These are phyloP conservation scores for Cercophora newfieldiana DNA, from an alignment of 495 filamentous ascomycete species.

Conservation along the genomic window DNA sequence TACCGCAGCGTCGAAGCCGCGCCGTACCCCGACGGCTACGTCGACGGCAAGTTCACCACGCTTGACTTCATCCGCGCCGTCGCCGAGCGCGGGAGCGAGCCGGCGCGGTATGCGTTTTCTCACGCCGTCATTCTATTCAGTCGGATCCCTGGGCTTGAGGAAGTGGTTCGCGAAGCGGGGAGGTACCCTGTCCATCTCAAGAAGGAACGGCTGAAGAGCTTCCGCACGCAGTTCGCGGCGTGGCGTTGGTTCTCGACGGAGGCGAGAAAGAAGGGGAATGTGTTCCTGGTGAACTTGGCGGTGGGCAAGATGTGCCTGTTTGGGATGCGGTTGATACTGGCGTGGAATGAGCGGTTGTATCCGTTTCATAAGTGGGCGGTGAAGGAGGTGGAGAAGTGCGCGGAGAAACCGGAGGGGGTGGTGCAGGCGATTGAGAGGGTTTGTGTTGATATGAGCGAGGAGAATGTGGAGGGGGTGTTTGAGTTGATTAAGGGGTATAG, in stretches of 20 bases:
- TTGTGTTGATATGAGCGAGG: constrained; percentile 11
- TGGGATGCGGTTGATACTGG: constrained; percentile 25
- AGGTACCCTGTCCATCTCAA: constrained; percentile 20
- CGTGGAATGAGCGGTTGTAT: constrained; percentile 29
- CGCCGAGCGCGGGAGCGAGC: constrained; percentile 27
- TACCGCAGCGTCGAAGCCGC: constrained; percentile 10
- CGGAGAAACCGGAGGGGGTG: constrained; percentile 22
- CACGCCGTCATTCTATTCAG: constrained; percentile 20
- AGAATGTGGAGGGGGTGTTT: constrained; percentile 20
- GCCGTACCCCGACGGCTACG: constrained; percentile 25
- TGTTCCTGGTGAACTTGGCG: constrained; percentile 22
- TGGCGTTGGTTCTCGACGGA: constrained; percentile 25
- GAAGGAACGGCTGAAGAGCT: constrained; percentile 15
- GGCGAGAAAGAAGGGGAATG: constrained; percentile 20
- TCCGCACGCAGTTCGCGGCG: constrained; percentile 23
- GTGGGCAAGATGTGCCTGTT: constrained; percentile 26
- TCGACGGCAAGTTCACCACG: constrained; percentile 29
- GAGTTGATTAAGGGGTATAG: constrained; percentile 16
- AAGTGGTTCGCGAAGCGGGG: neutral
- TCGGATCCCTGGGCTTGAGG: neutral
- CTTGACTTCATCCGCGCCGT: constrained; percentile 22
- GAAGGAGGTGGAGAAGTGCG: constrained; percentile 19
- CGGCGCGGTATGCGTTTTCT: constrained; percentile 26
- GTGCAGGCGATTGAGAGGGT: constrained; percentile 19
- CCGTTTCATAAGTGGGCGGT: constrained; percentile 32